phyloP scores from a whole-genome alignment of 2,329 filamentous ascomycete species.

The Colletotrichum musicola region DNA sequence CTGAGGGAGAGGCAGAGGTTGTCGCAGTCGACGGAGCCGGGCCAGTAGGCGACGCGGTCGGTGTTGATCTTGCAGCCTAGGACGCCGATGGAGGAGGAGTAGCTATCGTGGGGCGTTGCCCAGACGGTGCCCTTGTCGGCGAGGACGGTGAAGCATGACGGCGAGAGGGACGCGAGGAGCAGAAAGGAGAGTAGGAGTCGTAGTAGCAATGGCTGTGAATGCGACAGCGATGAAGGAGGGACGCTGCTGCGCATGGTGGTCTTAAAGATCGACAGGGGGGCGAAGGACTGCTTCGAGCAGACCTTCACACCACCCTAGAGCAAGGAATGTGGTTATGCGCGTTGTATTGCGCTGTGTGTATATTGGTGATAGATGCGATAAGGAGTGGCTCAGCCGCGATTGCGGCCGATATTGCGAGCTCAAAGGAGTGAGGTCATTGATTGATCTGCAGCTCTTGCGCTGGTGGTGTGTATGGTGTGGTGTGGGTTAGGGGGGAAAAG shows the following conservation, averaged over 20 bases:
- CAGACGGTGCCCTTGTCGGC: constrained; percentile 37
- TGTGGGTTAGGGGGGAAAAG: constrained; percentile 25
- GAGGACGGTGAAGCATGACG: background rate
- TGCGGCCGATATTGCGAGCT: constrained; percentile 30
- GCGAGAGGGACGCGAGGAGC: background rate
- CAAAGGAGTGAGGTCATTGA: constrained; percentile 34
- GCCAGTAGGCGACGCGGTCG: constrained; percentile 67
- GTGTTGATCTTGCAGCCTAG: constrained; percentile 66
- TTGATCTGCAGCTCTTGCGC: constrained; percentile 28
- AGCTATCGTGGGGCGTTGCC: constrained; percentile 62
- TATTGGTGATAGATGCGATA: constrained; percentile 2
- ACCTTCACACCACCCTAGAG: background rate
- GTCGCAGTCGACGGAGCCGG: constrained; percentile 58
- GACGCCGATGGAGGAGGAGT: constrained; percentile 62
- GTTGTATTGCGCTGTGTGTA: no score
- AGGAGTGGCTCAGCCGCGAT: constrained; percentile 33
- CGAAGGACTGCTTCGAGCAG: background rate
- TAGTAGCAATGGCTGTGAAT: background rate
- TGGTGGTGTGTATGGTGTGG: constrained; percentile 11
- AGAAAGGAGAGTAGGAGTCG: background rate
- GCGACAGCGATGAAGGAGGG: constrained; percentile 33
- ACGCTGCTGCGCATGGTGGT: constrained; percentile 20
- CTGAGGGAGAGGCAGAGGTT: constrained; percentile 56
- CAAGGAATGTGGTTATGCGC: constrained; percentile 16
- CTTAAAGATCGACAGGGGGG: constrained; percentile 21